Evolutionary conservation across 306 rosid genomes (phyloP).

Genomic region (Vachellia collinsii): DNA sequence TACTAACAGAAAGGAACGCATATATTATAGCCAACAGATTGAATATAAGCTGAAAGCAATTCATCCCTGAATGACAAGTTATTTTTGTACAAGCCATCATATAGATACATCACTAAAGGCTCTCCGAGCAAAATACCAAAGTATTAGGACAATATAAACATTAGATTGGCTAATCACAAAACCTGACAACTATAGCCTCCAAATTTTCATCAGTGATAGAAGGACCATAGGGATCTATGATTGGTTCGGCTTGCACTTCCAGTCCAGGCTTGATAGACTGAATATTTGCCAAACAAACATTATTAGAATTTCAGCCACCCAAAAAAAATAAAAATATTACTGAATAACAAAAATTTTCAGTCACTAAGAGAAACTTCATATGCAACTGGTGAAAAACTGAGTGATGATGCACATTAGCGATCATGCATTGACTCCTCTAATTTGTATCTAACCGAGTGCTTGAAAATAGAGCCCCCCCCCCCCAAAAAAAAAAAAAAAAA

Average conservation of each 20-base stretch:
- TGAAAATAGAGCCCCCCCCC: background rate
- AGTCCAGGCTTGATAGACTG: slow-evolving; percentile 88
- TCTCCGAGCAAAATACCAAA: slow-evolving; percentile 14
- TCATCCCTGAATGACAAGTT: background rate
- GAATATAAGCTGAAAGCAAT: slow-evolving; percentile 20
- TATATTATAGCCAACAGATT: background rate
- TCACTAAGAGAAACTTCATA: slow-evolving; percentile 11
- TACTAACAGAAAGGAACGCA: background rate
- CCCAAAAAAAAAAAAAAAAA: too few relatives aligned
- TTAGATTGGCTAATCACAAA: slow-evolving; percentile 30
- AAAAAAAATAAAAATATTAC: slow-evolving; percentile 7
- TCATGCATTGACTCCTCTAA: slow-evolving; percentile 10
- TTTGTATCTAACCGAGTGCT: slow-evolving; percentile 11
- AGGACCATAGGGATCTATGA: slow-evolving; percentile 92
- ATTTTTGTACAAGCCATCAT: slow-evolving; percentile 19
- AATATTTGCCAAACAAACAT: slow-evolving; percentile 23
- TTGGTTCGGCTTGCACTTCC: slow-evolving; percentile 78
- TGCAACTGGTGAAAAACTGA: background rate
- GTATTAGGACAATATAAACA: slow-evolving; percentile 16
- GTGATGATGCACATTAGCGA: slow-evolving; percentile 13
- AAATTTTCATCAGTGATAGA: slow-evolving; percentile 78
- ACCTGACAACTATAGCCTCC: slow-evolving; percentile 97
- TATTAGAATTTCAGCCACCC: slow-evolving; percentile 5
- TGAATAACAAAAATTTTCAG: background rate
- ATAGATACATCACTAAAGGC: slow-evolving; percentile 6